Evolutionary conservation across 2,329 filamentous ascomycete genomes (phyloP), one percentile per base, ranked within the genome.

Genomic region (Calonectria leucothoes): DNA sequence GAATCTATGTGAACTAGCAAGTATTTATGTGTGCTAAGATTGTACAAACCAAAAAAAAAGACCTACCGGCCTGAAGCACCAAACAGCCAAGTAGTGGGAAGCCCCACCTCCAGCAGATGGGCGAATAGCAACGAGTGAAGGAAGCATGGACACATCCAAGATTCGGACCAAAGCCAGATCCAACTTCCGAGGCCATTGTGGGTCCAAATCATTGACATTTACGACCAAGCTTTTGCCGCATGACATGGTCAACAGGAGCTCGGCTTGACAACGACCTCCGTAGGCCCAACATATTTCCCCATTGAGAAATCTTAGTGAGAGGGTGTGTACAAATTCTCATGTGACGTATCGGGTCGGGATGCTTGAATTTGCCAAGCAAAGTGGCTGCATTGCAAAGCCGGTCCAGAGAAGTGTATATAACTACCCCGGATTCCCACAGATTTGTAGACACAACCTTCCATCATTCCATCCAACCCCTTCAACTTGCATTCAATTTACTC

Each of bases 331-430:
- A 12, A 39, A 39, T 39, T 6, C 37, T n/a, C n/a, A n/a, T n/a
- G n/a, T n/a, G n/a, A n/a, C n/a, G n/a, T n/a, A n/a, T n/a, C n/a
- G n/a, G n/a, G n/a, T n/a, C n/a, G 6, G 42, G 42, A 14, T 45
- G 1, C 12, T 3, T 12, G 10, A 45, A 23, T 3, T n/a, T 45
- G 10, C 17, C 42, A 45, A n/a, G 23, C 42, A 4, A 12, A 45
- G n/a, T n/a, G 7, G 8, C n/a, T n/a, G 6, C 12, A 8, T 3
- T 23, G 29, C 33, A 1, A 6, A 5, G 10, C 7, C 0, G 11
- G 8, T 55, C 6, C 2, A 55, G 17, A 55, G 20, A 23, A n/a
- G 11, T 3, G 15, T 55, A 33, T 33, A 55, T 55, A 33, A 33
- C 7, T 33, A n/a, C 10, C 27, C 7, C 15, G 6, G 11, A n/a